phyloP scores from a whole-genome alignment of 2,329 filamentous ascomycete genomes.

The Clonostachys byssicola region DNA sequence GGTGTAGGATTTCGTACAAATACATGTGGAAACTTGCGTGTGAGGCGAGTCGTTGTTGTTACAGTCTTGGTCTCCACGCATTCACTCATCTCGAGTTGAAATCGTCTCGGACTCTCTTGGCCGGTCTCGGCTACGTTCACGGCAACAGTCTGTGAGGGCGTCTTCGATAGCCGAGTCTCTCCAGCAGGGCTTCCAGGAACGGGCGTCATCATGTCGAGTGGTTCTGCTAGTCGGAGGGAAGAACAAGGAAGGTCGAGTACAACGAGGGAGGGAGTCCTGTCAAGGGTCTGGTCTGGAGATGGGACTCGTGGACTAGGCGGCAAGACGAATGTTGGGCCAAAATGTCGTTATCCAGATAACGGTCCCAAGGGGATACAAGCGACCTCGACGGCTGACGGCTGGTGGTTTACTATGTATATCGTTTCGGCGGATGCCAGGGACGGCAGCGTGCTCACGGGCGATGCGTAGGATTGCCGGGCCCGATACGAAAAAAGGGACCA shows the following conservation, averaged over 20 bases:
- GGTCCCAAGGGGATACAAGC: no score
- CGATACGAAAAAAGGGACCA: no score
- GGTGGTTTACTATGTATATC: no score
- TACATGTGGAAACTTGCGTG: slow-evolving; percentile 79
- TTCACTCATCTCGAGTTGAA: slow-evolving; percentile 57
- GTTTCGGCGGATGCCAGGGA: no score
- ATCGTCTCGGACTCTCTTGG: slow-evolving; percentile 26
- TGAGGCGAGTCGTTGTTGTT: slow-evolving; percentile 89
- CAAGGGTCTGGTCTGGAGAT: background rate
- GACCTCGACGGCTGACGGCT: no score
- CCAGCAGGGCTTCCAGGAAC: slow-evolving; percentile 30
- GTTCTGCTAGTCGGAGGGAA: background rate
- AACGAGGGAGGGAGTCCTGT: background rate
- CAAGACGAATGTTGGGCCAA: background rate
- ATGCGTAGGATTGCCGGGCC: no score
- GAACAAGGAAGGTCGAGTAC: background rate
- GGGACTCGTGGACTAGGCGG: background rate
- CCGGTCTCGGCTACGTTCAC: slow-evolving; percentile 40
- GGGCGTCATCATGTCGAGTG: slow-evolving; percentile 23
- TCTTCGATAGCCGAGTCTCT: slow-evolving; percentile 22
- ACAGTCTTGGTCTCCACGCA: slow-evolving; percentile 69
- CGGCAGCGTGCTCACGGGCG: no score
- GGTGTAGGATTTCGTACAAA: slow-evolving; percentile 70
- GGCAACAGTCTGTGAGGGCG: slow-evolving; percentile 33
- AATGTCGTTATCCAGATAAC: no score